Evolutionary conservation across 345 rosid genomes (phyloP), one percentile per base, ranked within the genome.

Genomic region (Jatropha curcas): DNA sequence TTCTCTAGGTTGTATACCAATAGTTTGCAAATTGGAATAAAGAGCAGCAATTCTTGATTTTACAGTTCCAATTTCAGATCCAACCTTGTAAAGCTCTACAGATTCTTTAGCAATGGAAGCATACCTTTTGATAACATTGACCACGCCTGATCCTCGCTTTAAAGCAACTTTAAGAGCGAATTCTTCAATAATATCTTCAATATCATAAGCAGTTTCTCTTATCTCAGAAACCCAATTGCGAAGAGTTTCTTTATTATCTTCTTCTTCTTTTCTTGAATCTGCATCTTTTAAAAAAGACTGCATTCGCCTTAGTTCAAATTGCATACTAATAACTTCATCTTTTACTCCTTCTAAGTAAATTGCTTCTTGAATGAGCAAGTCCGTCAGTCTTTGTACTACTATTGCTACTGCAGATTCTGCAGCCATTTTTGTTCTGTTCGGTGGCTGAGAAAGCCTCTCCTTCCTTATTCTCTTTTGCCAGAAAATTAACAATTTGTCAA

Each of bases 261-360:
- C 70, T 45, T 77, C 68, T 7, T 75, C 83, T 71, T 77, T 70
- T 33, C 76, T 72, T 67, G 28, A 72, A 68, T 85, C 85, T 20
- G 83, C 84, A 55, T 83, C 86, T 63, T 61, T 71, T 19, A 85
- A 45, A 65, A 83, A 85, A 7, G 75, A 72, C 48, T 73, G 80
- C 75, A 83, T 81, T 63, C 77, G 62, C 17, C 51, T 45, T 0
- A 83, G 41, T 25, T 83, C 81, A 20, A 8, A 9, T 60, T 64
- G 79, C 69, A 79, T 28, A 34, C 25, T 70, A 52, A 4, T 7
- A 4, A 77, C 65, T 41, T 83, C 72, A 3, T 71, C 74, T 1
- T 62, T 22, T 4, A 83, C 81, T 39, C 79, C 84, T 4, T 34
- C 33, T 53, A 82, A 25, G 33, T 76, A 64, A 19, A 33, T 31